Percentiles rank a stretch among this genome's conserved stretches.
phyloP scores from a whole-genome alignment of 176 grass and related monocot species.

The Eremochloa ophiuroides region DNA sequence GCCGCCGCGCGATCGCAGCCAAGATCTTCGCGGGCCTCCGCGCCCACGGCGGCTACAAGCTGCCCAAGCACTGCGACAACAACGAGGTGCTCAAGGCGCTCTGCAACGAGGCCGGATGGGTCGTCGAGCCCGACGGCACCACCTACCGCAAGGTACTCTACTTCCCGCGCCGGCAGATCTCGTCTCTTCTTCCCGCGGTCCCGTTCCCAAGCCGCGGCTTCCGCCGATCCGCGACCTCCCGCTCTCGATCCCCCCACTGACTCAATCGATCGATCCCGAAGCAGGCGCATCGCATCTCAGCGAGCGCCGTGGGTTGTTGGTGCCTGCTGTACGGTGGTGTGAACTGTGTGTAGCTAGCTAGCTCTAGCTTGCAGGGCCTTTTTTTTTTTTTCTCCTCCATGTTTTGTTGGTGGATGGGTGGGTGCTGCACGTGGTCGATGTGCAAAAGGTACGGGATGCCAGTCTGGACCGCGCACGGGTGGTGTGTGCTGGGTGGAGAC shows the following conservation, averaged over 20 bases:
- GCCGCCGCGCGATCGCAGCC: conserved; percentile 84
- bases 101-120: conserved; percentile 80
- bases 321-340: conserved; percentile 4
- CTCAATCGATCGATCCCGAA: not conserved
- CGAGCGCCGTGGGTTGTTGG: not conserved
- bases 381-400: not conserved
- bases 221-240: not conserved
- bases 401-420: not conserved
- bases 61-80: conserved; percentile 89
- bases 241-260: not conserved
- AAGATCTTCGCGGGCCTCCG: conserved; percentile 93
- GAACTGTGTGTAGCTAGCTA: conserved; percentile 2
- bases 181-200: not conserved
- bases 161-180: conserved; percentile 4
- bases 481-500: conserved; percentile 2
- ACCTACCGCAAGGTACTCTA: conserved; percentile 79
- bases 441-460: conserved; percentile 35
- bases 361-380: not conserved
- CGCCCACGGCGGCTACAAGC: conserved; percentile 85
- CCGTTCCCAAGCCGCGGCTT: not conserved
- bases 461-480: conserved; percentile 46
- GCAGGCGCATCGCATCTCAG: not conserved
- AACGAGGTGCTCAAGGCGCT: conserved; percentile 93
- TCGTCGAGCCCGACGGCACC: conserved; percentile 79
- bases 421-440: conserved; percentile 23